Evolutionary conservation across 78 protist species (phyloP).

Genomic region (Dictyostelium firmibasis): DNA sequence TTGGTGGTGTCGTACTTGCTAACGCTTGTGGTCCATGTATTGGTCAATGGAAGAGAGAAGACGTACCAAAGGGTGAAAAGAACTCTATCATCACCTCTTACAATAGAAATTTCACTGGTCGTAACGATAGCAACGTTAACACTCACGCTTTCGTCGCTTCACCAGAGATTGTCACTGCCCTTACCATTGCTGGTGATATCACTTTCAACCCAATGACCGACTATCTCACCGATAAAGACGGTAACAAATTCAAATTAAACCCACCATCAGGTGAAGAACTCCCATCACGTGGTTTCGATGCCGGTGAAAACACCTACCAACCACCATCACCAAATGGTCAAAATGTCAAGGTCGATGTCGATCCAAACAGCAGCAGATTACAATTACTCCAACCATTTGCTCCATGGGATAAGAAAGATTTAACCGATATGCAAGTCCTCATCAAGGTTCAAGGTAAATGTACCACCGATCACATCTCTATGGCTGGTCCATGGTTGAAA

Average conservation of each 20-base stretch:
- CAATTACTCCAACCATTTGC: conserved; percentile 93
- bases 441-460: conserved; percentile 97
- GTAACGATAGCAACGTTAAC: conserved; percentile 94
- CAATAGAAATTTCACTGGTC: conserved; percentile 96
- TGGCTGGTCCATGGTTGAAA: conserved; percentile 98
- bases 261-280: conserved; percentile 93
- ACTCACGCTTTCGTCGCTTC: conserved; percentile 97
- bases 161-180: conserved; percentile 96
- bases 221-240: conserved; percentile 82
- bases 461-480: conserved; percentile 98
- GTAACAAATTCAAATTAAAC: conserved; percentile 82
- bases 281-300: conserved; percentile 92
- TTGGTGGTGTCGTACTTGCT: conserved; percentile 95
- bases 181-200: conserved; percentile 92
- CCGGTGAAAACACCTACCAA: conserved; percentile 94
- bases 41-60: conserved; percentile 96
- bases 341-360: conserved; percentile 84
- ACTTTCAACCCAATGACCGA: conserved; percentile 94
- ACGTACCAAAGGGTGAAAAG: conserved; percentile 85
- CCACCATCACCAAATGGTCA: conserved; percentile 81
- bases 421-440: conserved; percentile 82
- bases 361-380: conserved; percentile 87
- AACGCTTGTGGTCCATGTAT: conserved; percentile 99
- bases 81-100: conserved; percentile 96
- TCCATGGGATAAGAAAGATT: conserved; percentile 94